Evolutionary conservation across 1,139 yeast genomes (phyloP).

Genomic region (Suhomyces wounanorum): DNA sequence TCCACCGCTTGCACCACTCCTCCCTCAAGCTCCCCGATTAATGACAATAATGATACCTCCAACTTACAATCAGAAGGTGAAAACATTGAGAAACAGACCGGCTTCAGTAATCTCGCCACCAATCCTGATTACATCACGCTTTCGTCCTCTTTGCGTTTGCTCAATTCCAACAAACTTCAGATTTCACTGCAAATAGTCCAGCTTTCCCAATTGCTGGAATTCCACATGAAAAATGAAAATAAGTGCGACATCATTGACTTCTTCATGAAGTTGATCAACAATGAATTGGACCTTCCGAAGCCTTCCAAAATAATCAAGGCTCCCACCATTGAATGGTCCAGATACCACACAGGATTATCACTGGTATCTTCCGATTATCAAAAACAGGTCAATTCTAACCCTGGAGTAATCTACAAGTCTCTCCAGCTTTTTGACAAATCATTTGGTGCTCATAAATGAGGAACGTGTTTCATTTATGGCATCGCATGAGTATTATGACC

Average conservation of each 20-base stretch:
- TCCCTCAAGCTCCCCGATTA: slow-evolving; percentile 10
- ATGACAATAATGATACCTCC: slow-evolving; percentile 8
- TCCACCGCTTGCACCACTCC: slow-evolving; percentile 14
- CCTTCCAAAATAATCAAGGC: slow-evolving; percentile 38
- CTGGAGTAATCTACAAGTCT: slow-evolving; percentile 8
- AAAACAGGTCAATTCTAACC: slow-evolving; percentile 1
- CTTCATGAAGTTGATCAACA: slow-evolving; percentile 31
- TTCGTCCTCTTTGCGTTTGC: slow-evolving; percentile 36
- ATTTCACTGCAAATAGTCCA: slow-evolving; percentile 37
- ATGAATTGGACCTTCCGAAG: slow-evolving; percentile 38
- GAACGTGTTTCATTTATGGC: slow-evolving; percentile 4
- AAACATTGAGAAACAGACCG: not conserved
- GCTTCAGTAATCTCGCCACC: slow-evolving; percentile 21
- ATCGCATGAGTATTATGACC: slow-evolving; percentile 8
- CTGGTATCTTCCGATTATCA: slow-evolving; percentile 17
- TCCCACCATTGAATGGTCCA: slow-evolving; percentile 43
- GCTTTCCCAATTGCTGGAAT: slow-evolving; percentile 27
- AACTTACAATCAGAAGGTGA: not conserved
- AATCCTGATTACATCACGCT: slow-evolving; percentile 46
- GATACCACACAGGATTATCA: slow-evolving; percentile 25
- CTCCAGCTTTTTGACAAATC: slow-evolving; percentile 13
- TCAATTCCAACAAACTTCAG: slow-evolving; percentile 24
- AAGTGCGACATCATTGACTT: slow-evolving; percentile 32
- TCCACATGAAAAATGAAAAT: slow-evolving; percentile 19
- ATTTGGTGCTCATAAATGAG: slow-evolving; percentile 3